Conservation (phyloP, 2,329 filamentous ascomycete genomes). For the Venturia oleaginea region DNA sequence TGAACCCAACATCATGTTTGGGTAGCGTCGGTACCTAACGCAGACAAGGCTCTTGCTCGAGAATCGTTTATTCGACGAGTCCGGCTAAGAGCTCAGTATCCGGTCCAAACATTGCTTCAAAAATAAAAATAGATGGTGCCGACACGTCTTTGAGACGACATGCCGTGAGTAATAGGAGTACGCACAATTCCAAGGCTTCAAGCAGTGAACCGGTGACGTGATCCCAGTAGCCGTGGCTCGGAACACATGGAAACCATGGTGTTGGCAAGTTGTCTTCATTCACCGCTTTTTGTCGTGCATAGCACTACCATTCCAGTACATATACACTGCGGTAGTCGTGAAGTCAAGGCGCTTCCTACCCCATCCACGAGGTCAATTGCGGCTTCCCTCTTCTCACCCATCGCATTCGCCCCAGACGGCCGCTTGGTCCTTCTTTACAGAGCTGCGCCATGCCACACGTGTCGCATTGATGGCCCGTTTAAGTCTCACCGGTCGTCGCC, state of each 20-base stretch:
- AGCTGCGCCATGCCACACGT: neutral
- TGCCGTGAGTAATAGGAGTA: neutral
- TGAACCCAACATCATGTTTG: neutral
- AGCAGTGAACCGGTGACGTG: neutral
- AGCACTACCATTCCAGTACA: neutral
- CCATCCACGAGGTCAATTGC: neutral
- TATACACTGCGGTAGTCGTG: neutral
- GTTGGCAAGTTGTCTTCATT: neutral
- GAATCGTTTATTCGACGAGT: neutral
- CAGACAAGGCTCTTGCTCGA: neutral
- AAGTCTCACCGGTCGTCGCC: constrained; percentile 1
- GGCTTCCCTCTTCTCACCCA: neutral
- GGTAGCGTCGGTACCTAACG: neutral
- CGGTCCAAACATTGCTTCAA: neutral
- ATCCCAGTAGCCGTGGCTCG: neutral
- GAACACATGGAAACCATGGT: too few relatives aligned
- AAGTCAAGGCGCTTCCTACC: neutral
- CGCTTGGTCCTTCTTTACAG: neutral
- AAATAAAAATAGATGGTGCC: neutral
- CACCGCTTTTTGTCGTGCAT: neutral
- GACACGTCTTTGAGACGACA: constrained; percentile 1
- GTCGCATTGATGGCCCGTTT: neutral
- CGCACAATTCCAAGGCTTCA: neutral
- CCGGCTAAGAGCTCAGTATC: neutral
- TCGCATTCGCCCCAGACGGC: neutral